phyloP scores from a whole-genome alignment of 177 flowering plant genomes.

The Vitis hybrid region DNA sequence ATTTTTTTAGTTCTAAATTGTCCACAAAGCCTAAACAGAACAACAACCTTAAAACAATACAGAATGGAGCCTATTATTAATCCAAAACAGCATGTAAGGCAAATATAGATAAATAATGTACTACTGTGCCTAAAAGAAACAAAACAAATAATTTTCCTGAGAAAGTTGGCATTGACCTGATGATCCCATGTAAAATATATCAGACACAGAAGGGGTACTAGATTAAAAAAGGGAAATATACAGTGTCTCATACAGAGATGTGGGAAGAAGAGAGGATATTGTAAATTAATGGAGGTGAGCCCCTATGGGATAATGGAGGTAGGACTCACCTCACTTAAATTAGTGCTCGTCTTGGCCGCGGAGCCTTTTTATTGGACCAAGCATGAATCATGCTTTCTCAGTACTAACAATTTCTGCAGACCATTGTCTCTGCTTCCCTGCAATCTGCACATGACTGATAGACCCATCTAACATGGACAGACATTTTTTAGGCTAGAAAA shows the following conservation, averaged over 20 bases:
- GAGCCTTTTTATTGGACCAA: slow-evolving; percentile 24
- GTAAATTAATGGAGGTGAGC: slow-evolving; percentile 20
- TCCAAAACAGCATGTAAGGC: not conserved
- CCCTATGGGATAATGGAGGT: not conserved
- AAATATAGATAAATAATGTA: not conserved
- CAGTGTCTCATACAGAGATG: slow-evolving; percentile 12
- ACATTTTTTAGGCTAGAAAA: not conserved
- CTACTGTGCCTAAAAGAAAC: not conserved
- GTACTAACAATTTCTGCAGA: slow-evolving; percentile 17
- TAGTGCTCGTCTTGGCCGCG: slow-evolving; percentile 21
- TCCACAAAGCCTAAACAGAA: no score
- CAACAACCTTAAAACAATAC: not conserved
- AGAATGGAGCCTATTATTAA: not conserved
- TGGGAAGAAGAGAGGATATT: slow-evolving; percentile 28
- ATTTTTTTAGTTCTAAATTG: no score
- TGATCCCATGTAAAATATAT: not conserved
- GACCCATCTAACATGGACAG: slow-evolving; percentile 10
- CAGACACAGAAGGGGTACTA: not conserved
- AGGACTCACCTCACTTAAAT: slow-evolving; percentile 4
- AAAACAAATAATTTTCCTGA: not conserved
- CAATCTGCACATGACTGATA: slow-evolving; percentile 30
- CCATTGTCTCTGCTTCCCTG: slow-evolving; percentile 22
- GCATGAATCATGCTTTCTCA: slow-evolving; percentile 11
- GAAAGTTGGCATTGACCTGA: not conserved
- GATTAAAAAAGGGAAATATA: not conserved